phyloP scores from a whole-genome alignment of 2,329 filamentous ascomycete species.

The Corniculantispora saksenae region DNA sequence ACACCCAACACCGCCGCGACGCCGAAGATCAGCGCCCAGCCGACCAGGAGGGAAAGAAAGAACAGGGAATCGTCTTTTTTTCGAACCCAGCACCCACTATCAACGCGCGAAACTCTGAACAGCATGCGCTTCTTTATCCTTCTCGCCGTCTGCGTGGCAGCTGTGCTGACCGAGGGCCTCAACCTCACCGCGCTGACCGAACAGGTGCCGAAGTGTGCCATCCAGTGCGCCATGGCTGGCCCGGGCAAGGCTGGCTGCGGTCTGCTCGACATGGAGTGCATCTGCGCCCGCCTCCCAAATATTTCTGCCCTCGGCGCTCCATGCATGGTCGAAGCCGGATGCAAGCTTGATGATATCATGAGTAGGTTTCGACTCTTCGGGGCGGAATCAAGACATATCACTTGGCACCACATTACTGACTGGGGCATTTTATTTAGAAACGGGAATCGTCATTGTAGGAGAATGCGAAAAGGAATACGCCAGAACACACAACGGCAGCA shows the following conservation, averaged over 20 bases:
- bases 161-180: constrained; percentile 28
- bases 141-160: constrained; percentile 28
- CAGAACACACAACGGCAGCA: constrained; percentile 11
- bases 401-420: not conserved
- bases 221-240: constrained; percentile 37
- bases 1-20: too few relatives aligned
- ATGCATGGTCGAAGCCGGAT: constrained; percentile 38
- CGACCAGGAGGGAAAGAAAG: too few relatives aligned
- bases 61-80: too few relatives aligned
- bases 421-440: not conserved
- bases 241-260: constrained; percentile 36
- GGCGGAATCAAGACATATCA: too few relatives aligned
- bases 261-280: constrained; percentile 38
- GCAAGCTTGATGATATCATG: constrained; percentile 36
- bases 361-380: constrained; percentile 34
- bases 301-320: constrained; percentile 36
- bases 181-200: constrained; percentile 22
- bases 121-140: constrained; percentile 26
- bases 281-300: constrained; percentile 37
- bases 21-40: too few relatives aligned
- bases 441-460: constrained; percentile 3
- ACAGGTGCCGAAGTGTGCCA: constrained; percentile 41
- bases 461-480: constrained; percentile 14
- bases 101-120: too few relatives aligned
- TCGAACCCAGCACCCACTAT: too few relatives aligned